Conservation (phyloP, 2,329 filamentous ascomycete genomes). For the Penicillium olsonii region DNA sequence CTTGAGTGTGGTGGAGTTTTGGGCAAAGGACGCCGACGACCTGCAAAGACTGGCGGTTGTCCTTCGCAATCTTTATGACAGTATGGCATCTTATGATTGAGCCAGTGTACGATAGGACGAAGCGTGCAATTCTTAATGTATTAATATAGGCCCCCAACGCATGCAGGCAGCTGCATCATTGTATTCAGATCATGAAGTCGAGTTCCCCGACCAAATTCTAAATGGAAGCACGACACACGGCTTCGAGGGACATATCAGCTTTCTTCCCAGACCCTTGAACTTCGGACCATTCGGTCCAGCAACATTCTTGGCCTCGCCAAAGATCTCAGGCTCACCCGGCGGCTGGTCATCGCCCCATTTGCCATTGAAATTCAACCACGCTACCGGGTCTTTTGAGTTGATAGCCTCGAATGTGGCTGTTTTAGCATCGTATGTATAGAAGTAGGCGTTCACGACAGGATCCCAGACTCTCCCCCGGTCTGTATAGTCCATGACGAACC, state of each 20-base stretch:
- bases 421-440: conserved; percentile 54
- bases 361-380: conserved; percentile 59
- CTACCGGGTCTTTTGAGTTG: conserved; percentile 49
- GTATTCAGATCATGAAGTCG: not conserved
- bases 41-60: not conserved
- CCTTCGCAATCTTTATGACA: not conserved
- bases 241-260: conserved; percentile 57
- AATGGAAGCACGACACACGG: conserved; percentile 48
- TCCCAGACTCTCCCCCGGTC: conserved; percentile 62
- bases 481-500: conserved; percentile 57
- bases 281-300: conserved; percentile 63
- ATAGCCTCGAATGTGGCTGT: conserved; percentile 51
- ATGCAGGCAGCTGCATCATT: too few relatives aligned
- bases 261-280: conserved; percentile 60
- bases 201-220: conserved; percentile 21
- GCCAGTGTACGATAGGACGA: too few relatives aligned
- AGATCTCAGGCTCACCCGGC: conserved; percentile 51
- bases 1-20: not conserved
- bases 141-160: too few relatives aligned
- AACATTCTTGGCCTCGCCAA: conserved; percentile 58
- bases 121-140: too few relatives aligned
- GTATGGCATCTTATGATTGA: not conserved
- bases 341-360: conserved; percentile 65
- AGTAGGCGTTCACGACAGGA: conserved; percentile 57
- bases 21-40: not conserved